A percentile compares a stretch with the other conserved stretches of the same genome.
Conservation (phyloP, 108 stramenopile species). For the Mediolabrus comicus region DNA sequence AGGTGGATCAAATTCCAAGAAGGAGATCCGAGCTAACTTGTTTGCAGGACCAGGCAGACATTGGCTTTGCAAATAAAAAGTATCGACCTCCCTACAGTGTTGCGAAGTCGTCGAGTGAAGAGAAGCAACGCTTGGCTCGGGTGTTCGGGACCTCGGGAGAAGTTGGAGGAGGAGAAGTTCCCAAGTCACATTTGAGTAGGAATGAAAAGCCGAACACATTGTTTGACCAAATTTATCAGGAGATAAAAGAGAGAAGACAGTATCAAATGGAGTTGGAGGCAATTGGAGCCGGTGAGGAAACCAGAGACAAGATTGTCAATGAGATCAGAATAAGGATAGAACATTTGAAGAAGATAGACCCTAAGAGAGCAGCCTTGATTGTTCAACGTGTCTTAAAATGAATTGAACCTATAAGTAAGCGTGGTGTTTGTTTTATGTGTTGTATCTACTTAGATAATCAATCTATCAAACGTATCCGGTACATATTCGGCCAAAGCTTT, state of each 20-base stretch:
- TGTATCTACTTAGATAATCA: too few relatives aligned
- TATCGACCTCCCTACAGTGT: conserved; percentile 23
- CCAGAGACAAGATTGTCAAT: conserved; percentile 12
- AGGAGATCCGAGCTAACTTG: conserved; percentile 23
- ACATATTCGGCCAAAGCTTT: conserved; percentile 74
- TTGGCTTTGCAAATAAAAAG: conserved; percentile 19
- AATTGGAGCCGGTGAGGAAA: conserved; percentile 31
- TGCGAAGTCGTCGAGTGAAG: conserved; percentile 22
- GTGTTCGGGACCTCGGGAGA: conserved; percentile 14
- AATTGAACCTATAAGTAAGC: too few relatives aligned
- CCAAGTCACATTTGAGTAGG: neutral
- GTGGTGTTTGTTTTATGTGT: too few relatives aligned
- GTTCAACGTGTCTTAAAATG: conserved; percentile 4
- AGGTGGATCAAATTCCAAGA: conserved; percentile 29
- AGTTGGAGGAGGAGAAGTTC: neutral
- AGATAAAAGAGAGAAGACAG: conserved; percentile 30
- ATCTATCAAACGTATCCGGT: conserved; percentile 53
- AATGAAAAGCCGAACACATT: neutral
- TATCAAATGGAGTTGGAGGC: conserved; percentile 39
- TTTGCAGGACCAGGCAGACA: neutral
- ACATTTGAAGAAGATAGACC: conserved; percentile 26
- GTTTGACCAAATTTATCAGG: conserved; percentile 35
- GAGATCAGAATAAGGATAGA: conserved; percentile 30
- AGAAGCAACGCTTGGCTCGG: conserved; percentile 27
- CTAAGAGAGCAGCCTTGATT: conserved; percentile 12